These are phyloP conservation scores for Adansonia grandidieri DNA, from an alignment of 441 rosid genomes.

Conservation along the genomic window DNA sequence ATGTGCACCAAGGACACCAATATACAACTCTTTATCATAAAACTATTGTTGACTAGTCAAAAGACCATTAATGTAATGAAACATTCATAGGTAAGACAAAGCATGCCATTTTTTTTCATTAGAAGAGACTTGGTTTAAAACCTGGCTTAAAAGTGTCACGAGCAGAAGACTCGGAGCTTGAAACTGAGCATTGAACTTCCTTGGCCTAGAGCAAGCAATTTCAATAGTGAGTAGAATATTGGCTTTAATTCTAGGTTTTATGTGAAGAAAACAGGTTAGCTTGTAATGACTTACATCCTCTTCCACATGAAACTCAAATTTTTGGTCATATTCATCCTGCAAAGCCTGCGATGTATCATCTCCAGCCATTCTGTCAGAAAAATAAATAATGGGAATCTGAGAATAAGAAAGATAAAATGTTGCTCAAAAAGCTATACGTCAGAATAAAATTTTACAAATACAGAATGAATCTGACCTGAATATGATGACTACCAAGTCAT, in stretches of 20 bases:
- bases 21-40: not conserved
- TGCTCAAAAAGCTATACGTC: not conserved
- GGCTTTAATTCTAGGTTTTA: constrained; percentile 14
- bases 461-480: not conserved
- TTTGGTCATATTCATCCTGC: constrained; percentile 36
- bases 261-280: constrained; percentile 25
- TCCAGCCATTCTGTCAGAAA: constrained; percentile 63
- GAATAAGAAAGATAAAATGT: constrained; percentile 29
- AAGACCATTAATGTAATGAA: not conserved
- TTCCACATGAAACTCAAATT: constrained; percentile 37
- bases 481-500: not conserved
- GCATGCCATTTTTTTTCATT: constrained; percentile 1
- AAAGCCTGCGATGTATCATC: constrained; percentile 40
- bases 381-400: constrained; percentile 36
- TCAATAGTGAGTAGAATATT: constrained; percentile 31
- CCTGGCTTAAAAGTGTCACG: constrained; percentile 19
- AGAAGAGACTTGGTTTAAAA: not conserved
- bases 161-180: constrained; percentile 51
- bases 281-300: constrained; percentile 47
- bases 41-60: not conserved
- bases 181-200: constrained; percentile 53
- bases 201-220: constrained; percentile 54
- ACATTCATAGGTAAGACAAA: not conserved
- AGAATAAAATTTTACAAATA: not conserved
- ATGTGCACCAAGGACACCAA: not conserved